Percentiles rank a stretch among this genome's conserved stretches.
Conservation (phyloP, 768 basidiomycete species). For the Crassisporium funariophilum region DNA sequence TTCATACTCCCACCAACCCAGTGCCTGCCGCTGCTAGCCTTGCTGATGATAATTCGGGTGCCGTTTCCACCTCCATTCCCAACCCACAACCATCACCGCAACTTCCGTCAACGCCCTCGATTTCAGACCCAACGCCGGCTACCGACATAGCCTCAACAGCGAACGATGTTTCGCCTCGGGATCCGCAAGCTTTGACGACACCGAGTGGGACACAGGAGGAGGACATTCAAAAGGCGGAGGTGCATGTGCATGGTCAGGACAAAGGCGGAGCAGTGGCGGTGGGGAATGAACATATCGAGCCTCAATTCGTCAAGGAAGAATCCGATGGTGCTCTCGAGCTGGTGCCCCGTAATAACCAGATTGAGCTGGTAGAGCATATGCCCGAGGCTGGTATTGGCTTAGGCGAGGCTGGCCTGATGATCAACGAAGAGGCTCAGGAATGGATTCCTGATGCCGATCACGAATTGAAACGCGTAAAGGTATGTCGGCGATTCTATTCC, state of each 20-base stretch:
- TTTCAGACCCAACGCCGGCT: slow-evolving; percentile 18
- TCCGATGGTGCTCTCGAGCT: slow-evolving; percentile 34
- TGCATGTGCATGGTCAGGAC: neutral
- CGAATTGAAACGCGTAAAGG: slow-evolving; percentile 87
- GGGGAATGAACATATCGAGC: slow-evolving; percentile 24
- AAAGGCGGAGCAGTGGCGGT: slow-evolving; percentile 11
- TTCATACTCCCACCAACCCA: slow-evolving; percentile 28
- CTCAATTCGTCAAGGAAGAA: slow-evolving; percentile 37
- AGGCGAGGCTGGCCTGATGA: slow-evolving; percentile 37
- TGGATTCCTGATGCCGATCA: slow-evolving; percentile 67
- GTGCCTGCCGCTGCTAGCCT: slow-evolving; percentile 23
- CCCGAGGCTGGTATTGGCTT: slow-evolving; percentile 37
- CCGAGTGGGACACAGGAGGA: slow-evolving; percentile 13
- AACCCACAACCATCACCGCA: slow-evolving; percentile 20
- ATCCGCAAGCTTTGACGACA: slow-evolving; percentile 4
- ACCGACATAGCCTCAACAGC: slow-evolving; percentile 11
- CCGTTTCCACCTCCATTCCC: slow-evolving; percentile 26
- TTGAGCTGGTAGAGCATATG: slow-evolving; percentile 50
- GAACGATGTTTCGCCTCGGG: slow-evolving; percentile 10
- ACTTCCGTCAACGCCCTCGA: slow-evolving; percentile 12
- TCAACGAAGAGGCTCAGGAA: slow-evolving; percentile 58
- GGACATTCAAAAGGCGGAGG: slow-evolving; percentile 15
- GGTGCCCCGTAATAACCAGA: slow-evolving; percentile 43
- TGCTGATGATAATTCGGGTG: slow-evolving; percentile 29
- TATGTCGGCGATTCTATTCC: slow-evolving; percentile 33